phyloP scores from a whole-genome alignment of 345 rosid species.

The Zanthoxylum bungeanum region DNA sequence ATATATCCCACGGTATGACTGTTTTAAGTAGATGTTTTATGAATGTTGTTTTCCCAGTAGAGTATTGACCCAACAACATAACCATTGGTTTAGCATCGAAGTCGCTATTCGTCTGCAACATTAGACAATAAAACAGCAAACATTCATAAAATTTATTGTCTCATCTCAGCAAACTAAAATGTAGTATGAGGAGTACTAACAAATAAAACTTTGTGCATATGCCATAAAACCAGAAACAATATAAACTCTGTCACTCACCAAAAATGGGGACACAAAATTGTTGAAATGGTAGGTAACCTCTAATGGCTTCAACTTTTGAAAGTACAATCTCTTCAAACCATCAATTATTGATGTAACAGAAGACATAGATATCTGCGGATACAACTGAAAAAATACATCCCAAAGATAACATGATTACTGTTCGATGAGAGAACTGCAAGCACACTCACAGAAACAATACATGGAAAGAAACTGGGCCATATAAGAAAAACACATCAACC shows the following conservation, averaged over 20 bases:
- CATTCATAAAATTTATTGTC: slow-evolving; percentile 10
- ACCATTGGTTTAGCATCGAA: slow-evolving; percentile 98
- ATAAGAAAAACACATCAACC: not conserved
- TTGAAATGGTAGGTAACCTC: slow-evolving; percentile 83
- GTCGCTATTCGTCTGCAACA: slow-evolving; percentile 80
- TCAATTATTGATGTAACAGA: slow-evolving; percentile 91
- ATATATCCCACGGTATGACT: slow-evolving; percentile 27
- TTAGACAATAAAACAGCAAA: slow-evolving; percentile 8
- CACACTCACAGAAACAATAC: not conserved
- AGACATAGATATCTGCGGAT: slow-evolving; percentile 59
- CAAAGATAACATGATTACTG: not conserved
- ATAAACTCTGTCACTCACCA: slow-evolving; percentile 58
- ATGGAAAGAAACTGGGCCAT: not conserved
- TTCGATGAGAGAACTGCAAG: not conserved
- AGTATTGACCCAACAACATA: slow-evolving; percentile 96
- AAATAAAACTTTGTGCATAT: slow-evolving; percentile 10
- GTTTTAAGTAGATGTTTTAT: slow-evolving; percentile 85
- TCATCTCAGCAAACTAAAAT: not conserved
- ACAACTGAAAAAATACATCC: not conserved
- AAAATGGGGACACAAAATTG: slow-evolving; percentile 83
- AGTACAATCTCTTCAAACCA: slow-evolving; percentile 83
- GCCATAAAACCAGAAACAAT: slow-evolving; percentile 7
- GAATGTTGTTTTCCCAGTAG: slow-evolving; percentile 97
- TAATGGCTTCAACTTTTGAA: slow-evolving; percentile 86
- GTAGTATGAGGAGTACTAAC: not conserved